Evolutionary conservation across 2,329 filamentous ascomycete genomes (phyloP).

Genomic region (Claviceps digitariae): DNA sequence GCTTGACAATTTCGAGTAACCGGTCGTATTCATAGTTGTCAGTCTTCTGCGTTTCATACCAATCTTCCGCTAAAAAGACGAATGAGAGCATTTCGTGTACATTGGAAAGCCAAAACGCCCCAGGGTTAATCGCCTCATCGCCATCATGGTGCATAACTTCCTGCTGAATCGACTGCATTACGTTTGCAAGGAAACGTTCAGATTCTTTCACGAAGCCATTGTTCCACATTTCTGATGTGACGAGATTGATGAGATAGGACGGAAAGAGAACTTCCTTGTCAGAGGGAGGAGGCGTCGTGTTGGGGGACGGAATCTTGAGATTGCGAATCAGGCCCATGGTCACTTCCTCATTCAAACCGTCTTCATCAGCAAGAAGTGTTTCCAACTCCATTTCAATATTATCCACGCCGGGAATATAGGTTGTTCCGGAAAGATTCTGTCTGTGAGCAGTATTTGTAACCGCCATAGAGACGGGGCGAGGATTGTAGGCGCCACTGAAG

Average conservation of each 20-base stretch:
- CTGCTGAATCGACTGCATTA: slow-evolving; percentile 99
- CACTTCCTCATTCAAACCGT: slow-evolving; percentile 91
- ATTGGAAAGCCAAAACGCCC: slow-evolving; percentile 97
- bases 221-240: slow-evolving; percentile 99
- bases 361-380: slow-evolving; percentile 84
- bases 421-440: slow-evolving; percentile 59
- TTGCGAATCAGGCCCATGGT: slow-evolving; percentile 93
- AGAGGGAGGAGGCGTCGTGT: slow-evolving; percentile 74
- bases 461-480: slow-evolving; percentile 92
- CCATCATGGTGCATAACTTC: slow-evolving; percentile 99
- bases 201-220: slow-evolving; percentile 99
- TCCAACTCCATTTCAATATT: slow-evolving; percentile 93
- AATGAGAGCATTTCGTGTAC: slow-evolving; percentile 99
- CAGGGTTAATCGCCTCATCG: slow-evolving; percentile 92
- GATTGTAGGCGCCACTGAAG: slow-evolving; percentile 86
- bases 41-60: slow-evolving; percentile 98
- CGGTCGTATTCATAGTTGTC: slow-evolving; percentile 99
- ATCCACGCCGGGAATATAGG: slow-evolving; percentile 69
- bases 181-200: slow-evolving; percentile 94
- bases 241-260: slow-evolving; percentile 95
- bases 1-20: slow-evolving; percentile 95
- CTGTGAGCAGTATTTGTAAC: slow-evolving; percentile 54
- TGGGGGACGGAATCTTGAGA: slow-evolving; percentile 86
- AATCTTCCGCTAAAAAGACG: slow-evolving; percentile 96
- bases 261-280: slow-evolving; percentile 99